phyloP scores from a whole-genome alignment of 371 early-diverging fungal genomes.

The Zychaea mexicana region DNA sequence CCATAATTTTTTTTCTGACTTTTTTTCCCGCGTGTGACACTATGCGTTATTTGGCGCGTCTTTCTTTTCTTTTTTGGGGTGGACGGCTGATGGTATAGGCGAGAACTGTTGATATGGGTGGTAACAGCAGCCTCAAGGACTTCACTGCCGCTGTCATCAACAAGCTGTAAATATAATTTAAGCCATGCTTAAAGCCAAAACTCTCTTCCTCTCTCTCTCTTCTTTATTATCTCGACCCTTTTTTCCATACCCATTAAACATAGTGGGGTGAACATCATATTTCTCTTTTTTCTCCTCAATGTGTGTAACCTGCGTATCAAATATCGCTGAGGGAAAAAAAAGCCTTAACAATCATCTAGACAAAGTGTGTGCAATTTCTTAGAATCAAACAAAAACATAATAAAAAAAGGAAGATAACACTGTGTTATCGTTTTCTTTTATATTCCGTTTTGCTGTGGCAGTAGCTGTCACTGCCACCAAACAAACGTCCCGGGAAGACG shows the following conservation, averaged over 20 bases:
- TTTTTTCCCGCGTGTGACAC: neutral
- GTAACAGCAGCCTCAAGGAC: slow-evolving; percentile 76
- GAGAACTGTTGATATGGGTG: slow-evolving; percentile 48
- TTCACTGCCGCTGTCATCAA: slow-evolving; percentile 84
- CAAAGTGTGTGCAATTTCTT: neutral
- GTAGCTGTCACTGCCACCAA: too few relatives aligned
- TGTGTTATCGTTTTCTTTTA: too few relatives aligned
- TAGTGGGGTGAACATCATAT: neutral
- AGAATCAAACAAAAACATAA: neutral
- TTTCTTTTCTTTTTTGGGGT: too few relatives aligned
- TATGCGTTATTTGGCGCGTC: neutral
- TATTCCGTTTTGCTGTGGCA: too few relatives aligned
- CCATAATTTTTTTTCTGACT: neutral
- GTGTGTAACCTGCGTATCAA: neutral
- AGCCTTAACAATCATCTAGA: neutral
- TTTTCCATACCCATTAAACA: neutral
- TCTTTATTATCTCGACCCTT: neutral
- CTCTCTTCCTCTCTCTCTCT: neutral
- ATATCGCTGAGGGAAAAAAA: too few relatives aligned
- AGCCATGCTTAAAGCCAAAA: too few relatives aligned
- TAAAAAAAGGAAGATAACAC: neutral
- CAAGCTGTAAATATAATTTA: slow-evolving; percentile 62
- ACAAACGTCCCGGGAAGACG: neutral
- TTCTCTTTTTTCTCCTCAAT: neutral
- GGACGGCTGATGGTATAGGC: slow-evolving; percentile 7